phyloP scores from a whole-genome alignment of 2,329 filamentous ascomycete genomes.

The Clonostachys solani region DNA sequence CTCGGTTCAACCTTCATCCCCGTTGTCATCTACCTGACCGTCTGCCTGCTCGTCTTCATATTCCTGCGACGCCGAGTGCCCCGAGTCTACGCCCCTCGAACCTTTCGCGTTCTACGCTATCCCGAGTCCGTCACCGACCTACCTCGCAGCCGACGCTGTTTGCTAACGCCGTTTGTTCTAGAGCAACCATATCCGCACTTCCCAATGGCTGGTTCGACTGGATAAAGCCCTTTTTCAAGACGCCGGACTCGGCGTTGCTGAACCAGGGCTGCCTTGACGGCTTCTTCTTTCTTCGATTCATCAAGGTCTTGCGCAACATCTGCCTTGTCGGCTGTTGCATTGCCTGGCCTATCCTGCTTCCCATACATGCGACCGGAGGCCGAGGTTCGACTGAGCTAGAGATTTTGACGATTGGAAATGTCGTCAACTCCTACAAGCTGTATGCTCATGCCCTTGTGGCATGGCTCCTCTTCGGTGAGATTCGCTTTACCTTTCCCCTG shows the following conservation, averaged over 20 bases:
- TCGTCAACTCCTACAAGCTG: slow-evolving; percentile 56
- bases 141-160: background rate
- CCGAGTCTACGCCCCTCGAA: slow-evolving; percentile 52
- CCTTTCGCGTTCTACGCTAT: slow-evolving; percentile 41
- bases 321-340: slow-evolving; percentile 80
- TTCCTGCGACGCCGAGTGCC: slow-evolving; percentile 38
- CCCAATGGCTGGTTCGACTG: slow-evolving; percentile 63
- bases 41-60: slow-evolving; percentile 47
- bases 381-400: slow-evolving; percentile 64
- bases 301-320: slow-evolving; percentile 68
- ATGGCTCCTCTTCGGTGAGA: slow-evolving; percentile 65
- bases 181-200: slow-evolving; percentile 53
- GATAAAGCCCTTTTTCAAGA: slow-evolving; percentile 62
- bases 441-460: slow-evolving; percentile 79
- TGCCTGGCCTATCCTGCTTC: slow-evolving; percentile 83
- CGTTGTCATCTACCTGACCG: slow-evolving; percentile 41
- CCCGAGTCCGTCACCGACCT: slow-evolving; percentile 25
- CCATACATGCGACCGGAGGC: slow-evolving; percentile 81
- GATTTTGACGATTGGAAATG: slow-evolving; percentile 74
- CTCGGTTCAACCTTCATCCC: slow-evolving; percentile 49
- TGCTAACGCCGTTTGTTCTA: too few species aligned
- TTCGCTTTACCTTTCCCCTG: background rate
- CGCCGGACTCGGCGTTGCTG: slow-evolving; percentile 73
- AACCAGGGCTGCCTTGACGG: slow-evolving; percentile 91
- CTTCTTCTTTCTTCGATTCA: slow-evolving; percentile 80